Evolutionary conservation across 257 asterid species (phyloP).

Genomic region (Datura wrightii): DNA sequence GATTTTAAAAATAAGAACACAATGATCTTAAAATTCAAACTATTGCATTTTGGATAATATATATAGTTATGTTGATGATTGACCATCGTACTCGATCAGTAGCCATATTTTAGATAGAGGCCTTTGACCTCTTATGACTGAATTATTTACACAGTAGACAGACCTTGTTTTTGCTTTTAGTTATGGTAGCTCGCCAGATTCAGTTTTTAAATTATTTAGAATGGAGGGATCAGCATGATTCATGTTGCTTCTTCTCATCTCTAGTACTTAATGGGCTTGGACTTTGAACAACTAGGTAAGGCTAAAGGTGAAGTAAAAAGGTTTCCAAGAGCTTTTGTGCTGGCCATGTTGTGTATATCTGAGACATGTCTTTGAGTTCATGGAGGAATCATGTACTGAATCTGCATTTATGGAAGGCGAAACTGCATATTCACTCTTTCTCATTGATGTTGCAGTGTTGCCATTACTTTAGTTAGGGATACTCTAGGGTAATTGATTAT

Average conservation of each 20-base stretch:
- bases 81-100: not conserved
- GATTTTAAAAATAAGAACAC: not conserved
- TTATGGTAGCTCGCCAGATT: not conserved
- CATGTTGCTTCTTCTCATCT: slow-evolving; percentile 12
- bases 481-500: slow-evolving; percentile 17
- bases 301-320: not conserved
- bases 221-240: not conserved
- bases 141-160: not conserved
- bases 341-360: not conserved
- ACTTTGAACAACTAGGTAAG: not conserved
- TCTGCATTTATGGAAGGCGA: not conserved
- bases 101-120: not conserved
- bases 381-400: not conserved
- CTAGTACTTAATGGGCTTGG: not conserved
- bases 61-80: not conserved
- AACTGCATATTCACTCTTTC: slow-evolving; percentile 1
- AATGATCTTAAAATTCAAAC: not conserved
- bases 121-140: not conserved
- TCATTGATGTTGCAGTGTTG: not conserved
- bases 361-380: not conserved
- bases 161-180: not conserved
- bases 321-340: not conserved
- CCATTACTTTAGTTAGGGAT: slow-evolving; percentile 15
- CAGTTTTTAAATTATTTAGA: not conserved
- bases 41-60: slow-evolving; percentile 5